Evolutionary conservation across 805 yeast genomes (phyloP), one percentile per base, ranked within the genome.

Genomic region (Saturnispora besseyi): DNA sequence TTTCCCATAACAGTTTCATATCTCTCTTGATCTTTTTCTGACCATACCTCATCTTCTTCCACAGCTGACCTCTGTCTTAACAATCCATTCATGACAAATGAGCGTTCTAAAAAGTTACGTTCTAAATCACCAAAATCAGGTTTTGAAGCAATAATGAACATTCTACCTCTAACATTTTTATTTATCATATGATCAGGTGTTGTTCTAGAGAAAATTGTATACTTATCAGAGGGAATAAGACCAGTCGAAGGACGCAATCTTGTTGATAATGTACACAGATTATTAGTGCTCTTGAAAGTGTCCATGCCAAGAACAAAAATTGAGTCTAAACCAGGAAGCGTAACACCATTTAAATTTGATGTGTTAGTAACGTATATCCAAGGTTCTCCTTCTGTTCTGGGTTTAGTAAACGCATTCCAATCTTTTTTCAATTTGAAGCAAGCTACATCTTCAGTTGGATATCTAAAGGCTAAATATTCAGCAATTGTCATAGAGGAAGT

Each of bases 281-380:
- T 48, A 1, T 56, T 43, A 3, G 51, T 29, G 38, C 54, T 60
- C 44, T 59, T 56, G 8, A 68, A 53, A 1, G 66, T 51, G 46
- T 68, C 69, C 8, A 63, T 49, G 2, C 72, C 72, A 5, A 67
- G 52, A 22, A 63, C 52, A 13, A 68, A 47, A 1, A 63, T 55
- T 6, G 57, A 51, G 9, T 57, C 50, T n/a, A 66, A 50, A 3
- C 60, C 60, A 30, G 58, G 53, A 45, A 67, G 58, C 1, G 60
- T 51, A 21, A 64, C 13, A 5, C 71, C 69, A 3, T 58, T 45
- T 10, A 67, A 45, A 3, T 58, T 38, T 22, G 59, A 55, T 0
- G 61, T 15, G 29, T 62, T 60, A n/a, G 60, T 51, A 1, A 65
- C 45, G 11, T 64, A 48, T 33, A 64, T 49, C 30, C 60, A 59